Percentiles rank a stretch among this genome's conserved stretches.
Evolutionary conservation across 73 alveolate genomes (phyloP).

Genomic region (Paramecium primaurelia): DNA sequence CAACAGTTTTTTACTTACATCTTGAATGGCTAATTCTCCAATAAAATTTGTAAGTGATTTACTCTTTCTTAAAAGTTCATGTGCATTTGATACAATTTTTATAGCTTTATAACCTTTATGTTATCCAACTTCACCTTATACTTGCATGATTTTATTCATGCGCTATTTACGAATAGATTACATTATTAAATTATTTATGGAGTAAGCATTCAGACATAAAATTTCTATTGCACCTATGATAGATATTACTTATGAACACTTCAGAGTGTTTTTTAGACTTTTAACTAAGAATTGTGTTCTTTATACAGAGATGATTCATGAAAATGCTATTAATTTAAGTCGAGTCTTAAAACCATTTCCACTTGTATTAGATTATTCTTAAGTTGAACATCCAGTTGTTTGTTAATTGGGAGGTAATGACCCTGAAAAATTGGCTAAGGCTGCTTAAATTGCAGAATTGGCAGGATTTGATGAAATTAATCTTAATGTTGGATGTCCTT

Average conservation of each 20-base stretch:
- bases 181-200: constrained; percentile 16
- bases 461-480: constrained; percentile 89
- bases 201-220: not conserved
- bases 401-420: constrained; percentile 92
- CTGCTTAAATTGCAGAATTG: constrained; percentile 78
- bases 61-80: not conserved
- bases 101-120: not conserved
- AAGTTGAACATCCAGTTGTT: constrained; percentile 85
- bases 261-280: constrained; percentile 66
- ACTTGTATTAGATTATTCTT: not conserved
- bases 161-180: constrained; percentile 26
- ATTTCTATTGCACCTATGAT: constrained; percentile 72
- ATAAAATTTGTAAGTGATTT: not conserved
- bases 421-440: constrained; percentile 82
- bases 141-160: constrained; percentile 19
- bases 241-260: constrained; percentile 65
- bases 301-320: constrained; percentile 45
- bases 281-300: constrained; percentile 45
- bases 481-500: constrained; percentile 97
- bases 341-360: constrained; percentile 18
- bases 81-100: not conserved
- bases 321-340: constrained; percentile 23
- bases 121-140: not conserved
- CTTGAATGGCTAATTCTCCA: not conserved
- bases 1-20: not conserved